Evolutionary conservation across 768 basidiomycete genomes (phyloP).

Genomic region (Kondoa subrosea): DNA sequence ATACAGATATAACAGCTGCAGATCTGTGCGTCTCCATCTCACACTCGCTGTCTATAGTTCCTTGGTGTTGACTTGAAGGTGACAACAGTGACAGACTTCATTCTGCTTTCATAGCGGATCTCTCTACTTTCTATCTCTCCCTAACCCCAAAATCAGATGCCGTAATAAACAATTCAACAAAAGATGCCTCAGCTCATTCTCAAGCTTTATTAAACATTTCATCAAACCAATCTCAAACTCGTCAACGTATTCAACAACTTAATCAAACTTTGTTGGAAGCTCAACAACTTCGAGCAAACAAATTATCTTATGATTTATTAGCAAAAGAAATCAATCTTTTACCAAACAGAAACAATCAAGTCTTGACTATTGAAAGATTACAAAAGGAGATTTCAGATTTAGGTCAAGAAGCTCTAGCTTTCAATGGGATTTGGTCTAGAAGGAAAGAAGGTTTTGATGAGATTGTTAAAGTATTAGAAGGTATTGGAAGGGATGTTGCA

Average conservation of each 20-base stretch:
- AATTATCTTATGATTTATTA: constrained; percentile 16
- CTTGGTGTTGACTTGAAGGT: neutral
- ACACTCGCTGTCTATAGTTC: neutral
- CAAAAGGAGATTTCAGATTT: constrained; percentile 14
- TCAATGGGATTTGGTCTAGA: constrained; percentile 9
- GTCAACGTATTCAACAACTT: constrained; percentile 2
- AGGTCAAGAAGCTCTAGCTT: constrained; percentile 11
- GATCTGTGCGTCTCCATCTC: constrained; percentile 8
- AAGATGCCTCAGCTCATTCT: constrained; percentile 8
- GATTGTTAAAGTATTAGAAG: constrained; percentile 15
- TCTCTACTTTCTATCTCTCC: constrained; percentile 1
- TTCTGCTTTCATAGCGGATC: constrained; percentile 15
- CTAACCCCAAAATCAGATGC: neutral
- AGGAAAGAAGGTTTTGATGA: constrained; percentile 15
- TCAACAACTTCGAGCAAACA: constrained; percentile 13
- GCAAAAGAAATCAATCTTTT: constrained; percentile 10
- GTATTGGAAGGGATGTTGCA: constrained; percentile 9
- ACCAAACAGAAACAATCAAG: neutral
- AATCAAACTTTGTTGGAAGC: constrained; percentile 10
- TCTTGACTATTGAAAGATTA: constrained; percentile 11
- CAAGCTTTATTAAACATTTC: neutral
- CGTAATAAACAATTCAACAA: neutral
- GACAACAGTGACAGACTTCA: constrained; percentile 10
- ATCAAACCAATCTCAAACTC: constrained; percentile 3
- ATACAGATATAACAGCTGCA: neutral